phyloP scores from a whole-genome alignment of 2,329 filamentous ascomycete species.

The Hymenoscyphus fraxineus region DNA sequence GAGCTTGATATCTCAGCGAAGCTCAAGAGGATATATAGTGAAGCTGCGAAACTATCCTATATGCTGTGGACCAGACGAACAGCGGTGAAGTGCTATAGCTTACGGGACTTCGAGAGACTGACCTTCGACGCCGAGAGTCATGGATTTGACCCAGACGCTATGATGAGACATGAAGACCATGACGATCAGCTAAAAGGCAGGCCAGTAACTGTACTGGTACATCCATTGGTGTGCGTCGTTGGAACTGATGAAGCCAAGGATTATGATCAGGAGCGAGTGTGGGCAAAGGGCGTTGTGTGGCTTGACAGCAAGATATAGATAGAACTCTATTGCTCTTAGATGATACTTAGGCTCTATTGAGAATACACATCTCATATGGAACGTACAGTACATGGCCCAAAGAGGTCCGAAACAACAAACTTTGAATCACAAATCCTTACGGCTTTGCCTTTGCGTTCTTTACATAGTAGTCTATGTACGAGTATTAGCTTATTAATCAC shows the following conservation, averaged over 20 bases:
- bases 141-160: slow-evolving; percentile 10
- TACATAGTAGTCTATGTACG: no score
- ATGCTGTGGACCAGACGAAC: slow-evolving; percentile 22
- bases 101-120: not conserved
- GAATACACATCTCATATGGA: no score
- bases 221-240: slow-evolving; percentile 16
- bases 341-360: no score
- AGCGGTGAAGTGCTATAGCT: slow-evolving; percentile 9
- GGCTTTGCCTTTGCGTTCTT: no score
- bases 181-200: slow-evolving; percentile 16
- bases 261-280: slow-evolving; percentile 20
- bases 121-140: slow-evolving; percentile 11
- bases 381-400: no score
- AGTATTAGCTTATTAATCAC: no score
- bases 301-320: slow-evolving; percentile 23
- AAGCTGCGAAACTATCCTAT: slow-evolving; percentile 19
- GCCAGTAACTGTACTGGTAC: slow-evolving; percentile 17
- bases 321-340: no score
- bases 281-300: slow-evolving; percentile 22
- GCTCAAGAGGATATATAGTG: slow-evolving; percentile 13
- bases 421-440: no score
- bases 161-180: slow-evolving; percentile 16
- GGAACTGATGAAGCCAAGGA: slow-evolving; percentile 23
- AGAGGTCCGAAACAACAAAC: no score
- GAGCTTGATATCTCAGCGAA: not conserved